Conservation (phyloP, 495 filamentous ascomycete species). For the Jackrogersella minutella region DNA sequence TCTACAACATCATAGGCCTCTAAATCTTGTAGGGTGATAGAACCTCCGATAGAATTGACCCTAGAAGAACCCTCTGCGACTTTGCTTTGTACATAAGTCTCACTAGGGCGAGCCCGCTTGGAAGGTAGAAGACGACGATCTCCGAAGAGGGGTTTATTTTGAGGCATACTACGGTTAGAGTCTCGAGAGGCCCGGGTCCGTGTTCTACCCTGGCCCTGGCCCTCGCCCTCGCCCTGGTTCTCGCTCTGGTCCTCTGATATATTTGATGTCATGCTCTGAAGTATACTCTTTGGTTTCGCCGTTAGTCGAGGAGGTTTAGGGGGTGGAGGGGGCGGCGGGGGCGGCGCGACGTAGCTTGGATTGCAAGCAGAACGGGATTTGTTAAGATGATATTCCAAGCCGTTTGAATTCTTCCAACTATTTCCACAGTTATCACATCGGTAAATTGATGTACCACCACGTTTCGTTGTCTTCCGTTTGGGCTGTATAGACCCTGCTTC, state of each 20-base stretch:
- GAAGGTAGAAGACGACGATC: slow-evolving; percentile 7
- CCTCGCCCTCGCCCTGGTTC: neutral
- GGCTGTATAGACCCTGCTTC: slow-evolving; percentile 25
- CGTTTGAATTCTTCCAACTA: slow-evolving; percentile 60
- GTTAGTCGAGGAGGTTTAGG: slow-evolving; percentile 21
- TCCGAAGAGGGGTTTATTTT: neutral
- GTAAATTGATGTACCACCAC: slow-evolving; percentile 17
- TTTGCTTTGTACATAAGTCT: neutral
- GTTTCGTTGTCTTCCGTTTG: slow-evolving; percentile 5
- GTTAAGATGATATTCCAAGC: slow-evolving; percentile 61
- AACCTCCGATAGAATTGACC: slow-evolving; percentile 7
- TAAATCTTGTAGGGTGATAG: slow-evolving; percentile 35
- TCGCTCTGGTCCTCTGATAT: neutral
- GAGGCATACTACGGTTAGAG: neutral
- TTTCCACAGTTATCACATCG: slow-evolving; percentile 57
- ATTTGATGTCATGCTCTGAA: neutral
- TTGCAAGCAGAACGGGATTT: slow-evolving; percentile 60
- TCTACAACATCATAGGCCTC: slow-evolving; percentile 43
- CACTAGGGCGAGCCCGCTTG: slow-evolving; percentile 19
- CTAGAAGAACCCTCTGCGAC: neutral
- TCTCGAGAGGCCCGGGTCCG: neutral
- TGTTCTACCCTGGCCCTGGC: too few species aligned
- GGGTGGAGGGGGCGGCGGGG: slow-evolving; percentile 34
- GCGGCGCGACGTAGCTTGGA: slow-evolving; percentile 52
- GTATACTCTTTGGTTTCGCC: slow-evolving; percentile 13